A percentile compares a stretch with the other conserved stretches of the same genome.
Conservation (phyloP, 768 basidiomycete species). For the Kwoniella pini region DNA sequence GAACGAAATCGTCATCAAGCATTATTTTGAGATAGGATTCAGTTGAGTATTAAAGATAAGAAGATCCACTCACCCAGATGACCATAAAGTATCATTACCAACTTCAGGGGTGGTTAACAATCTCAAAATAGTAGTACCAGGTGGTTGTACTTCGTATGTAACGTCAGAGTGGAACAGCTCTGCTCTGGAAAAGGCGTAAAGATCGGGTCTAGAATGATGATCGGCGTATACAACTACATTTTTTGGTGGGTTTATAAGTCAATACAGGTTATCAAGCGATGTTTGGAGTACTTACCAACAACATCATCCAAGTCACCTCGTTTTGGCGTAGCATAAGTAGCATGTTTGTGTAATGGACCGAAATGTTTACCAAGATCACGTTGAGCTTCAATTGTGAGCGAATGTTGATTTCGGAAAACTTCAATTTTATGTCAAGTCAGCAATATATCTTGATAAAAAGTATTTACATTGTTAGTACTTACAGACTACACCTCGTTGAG, state of each 20-base stretch:
- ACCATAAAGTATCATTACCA: slow-evolving; percentile 80
- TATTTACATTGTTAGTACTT: slow-evolving; percentile 7
- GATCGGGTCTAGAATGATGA: slow-evolving; percentile 50
- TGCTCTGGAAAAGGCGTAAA: slow-evolving; percentile 66
- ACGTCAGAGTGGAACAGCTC: slow-evolving; percentile 85
- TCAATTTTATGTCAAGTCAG: not conserved
- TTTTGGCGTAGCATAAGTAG: slow-evolving; percentile 72
- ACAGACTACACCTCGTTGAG: slow-evolving; percentile 52
- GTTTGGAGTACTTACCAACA: slow-evolving; percentile 49
- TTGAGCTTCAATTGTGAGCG: slow-evolving; percentile 48
- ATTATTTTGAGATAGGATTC: not conserved
- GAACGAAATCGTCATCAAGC: not conserved
- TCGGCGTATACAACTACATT: slow-evolving; percentile 55
- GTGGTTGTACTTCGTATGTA: slow-evolving; percentile 68
- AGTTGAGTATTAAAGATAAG: too few species aligned
- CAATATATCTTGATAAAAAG: not conserved
- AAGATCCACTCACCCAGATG: slow-evolving; percentile 67
- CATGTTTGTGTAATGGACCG: slow-evolving; percentile 70
- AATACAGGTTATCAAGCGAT: too few species aligned
- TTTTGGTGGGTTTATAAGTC: too few species aligned
- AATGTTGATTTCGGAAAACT: slow-evolving; percentile 51
- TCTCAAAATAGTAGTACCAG: slow-evolving; percentile 74
- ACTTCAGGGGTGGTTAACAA: slow-evolving; percentile 68
- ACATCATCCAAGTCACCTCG: slow-evolving; percentile 61
- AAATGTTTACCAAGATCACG: slow-evolving; percentile 48